Conservation (phyloP, 2,329 filamentous ascomycete species). For the Botrytis squamosa region DNA sequence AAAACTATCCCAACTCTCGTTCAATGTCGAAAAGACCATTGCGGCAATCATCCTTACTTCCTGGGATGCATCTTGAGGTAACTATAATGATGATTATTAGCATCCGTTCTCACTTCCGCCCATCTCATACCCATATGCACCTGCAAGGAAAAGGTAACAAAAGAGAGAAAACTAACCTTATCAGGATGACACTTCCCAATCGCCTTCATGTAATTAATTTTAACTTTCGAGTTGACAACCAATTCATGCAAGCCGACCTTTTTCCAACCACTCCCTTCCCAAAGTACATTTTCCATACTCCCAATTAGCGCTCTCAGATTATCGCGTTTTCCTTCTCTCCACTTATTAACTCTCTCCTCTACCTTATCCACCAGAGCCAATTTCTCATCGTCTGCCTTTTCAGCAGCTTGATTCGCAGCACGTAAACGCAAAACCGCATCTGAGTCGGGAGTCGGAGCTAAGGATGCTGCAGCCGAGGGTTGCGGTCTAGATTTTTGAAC, state of each 20-base stretch:
- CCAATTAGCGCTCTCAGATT: conserved; percentile 86
- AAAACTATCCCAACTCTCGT: conserved; percentile 73
- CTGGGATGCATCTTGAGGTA: conserved; percentile 62
- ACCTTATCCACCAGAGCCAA: conserved; percentile 85
- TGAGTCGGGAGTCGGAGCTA: conserved; percentile 50
- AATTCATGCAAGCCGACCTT: conserved; percentile 93
- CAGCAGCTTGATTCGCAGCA: conserved; percentile 80
- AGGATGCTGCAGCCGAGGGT: conserved; percentile 44
- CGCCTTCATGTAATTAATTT: conserved; percentile 98
- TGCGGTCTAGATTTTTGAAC: conserved; percentile 45
- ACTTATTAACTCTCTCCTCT: conserved; percentile 72
- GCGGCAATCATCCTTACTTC: conserved; percentile 66
- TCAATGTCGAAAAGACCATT: conserved; percentile 65
- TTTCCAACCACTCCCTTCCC: conserved; percentile 93
- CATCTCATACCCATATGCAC: background rate
- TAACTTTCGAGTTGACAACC: conserved; percentile 90
- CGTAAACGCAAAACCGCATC: conserved; percentile 82
- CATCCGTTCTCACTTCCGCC: conserved; percentile 4
- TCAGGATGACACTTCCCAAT: conserved; percentile 98
- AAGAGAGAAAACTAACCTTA: conserved; percentile 65
- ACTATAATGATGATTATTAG: conserved; percentile 42
- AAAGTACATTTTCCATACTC: conserved; percentile 84
- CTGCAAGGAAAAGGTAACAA: too few relatives aligned
- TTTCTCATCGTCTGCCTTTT: conserved; percentile 86
- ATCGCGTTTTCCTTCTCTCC: conserved; percentile 89